Evolutionary conservation across 805 yeast genomes (phyloP).

Genomic region (Metschnikowia kunwiensis): DNA sequence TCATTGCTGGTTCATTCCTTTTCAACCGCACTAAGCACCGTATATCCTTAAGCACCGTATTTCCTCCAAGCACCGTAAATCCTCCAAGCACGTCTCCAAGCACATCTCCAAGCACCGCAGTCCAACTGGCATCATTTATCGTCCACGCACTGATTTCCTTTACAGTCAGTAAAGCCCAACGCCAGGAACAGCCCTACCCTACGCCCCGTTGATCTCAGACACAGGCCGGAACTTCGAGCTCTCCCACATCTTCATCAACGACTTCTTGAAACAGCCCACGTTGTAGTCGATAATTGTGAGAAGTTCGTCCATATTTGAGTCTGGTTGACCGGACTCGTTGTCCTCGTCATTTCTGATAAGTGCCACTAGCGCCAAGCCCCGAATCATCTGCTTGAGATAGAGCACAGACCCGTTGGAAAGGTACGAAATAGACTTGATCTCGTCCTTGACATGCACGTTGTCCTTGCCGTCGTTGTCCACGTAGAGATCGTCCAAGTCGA

Average conservation of each 20-base stretch:
- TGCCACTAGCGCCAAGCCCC: slow-evolving; percentile 89
- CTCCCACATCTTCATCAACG: slow-evolving; percentile 72
- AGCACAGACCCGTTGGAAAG: slow-evolving; percentile 81
- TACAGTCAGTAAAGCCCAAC: too few relatives aligned
- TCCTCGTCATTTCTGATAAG: slow-evolving; percentile 65
- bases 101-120: too few relatives aligned
- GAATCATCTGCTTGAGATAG: slow-evolving; percentile 85
- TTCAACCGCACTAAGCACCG: too few relatives aligned
- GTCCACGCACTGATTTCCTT: too few relatives aligned
- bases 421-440: slow-evolving; percentile 64
- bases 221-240: slow-evolving; percentile 28
- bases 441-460: slow-evolving; percentile 23
- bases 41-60: too few relatives aligned
- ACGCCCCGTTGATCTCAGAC: neutral
- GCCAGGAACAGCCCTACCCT: too few relatives aligned
- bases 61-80: too few relatives aligned
- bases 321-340: slow-evolving; percentile 11
- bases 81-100: too few relatives aligned
- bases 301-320: slow-evolving; percentile 35
- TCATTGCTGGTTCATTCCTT: too few relatives aligned
- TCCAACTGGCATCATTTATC: too few relatives aligned
- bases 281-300: slow-evolving; percentile 82
- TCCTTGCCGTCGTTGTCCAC: slow-evolving; percentile 22
- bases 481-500: slow-evolving; percentile 77
- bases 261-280: slow-evolving; percentile 72